Percentiles rank a stretch among this genome's conserved stretches.
Conservation (phyloP, 2,329 filamentous ascomycete genomes). For the Fusarium odoratissimum region DNA sequence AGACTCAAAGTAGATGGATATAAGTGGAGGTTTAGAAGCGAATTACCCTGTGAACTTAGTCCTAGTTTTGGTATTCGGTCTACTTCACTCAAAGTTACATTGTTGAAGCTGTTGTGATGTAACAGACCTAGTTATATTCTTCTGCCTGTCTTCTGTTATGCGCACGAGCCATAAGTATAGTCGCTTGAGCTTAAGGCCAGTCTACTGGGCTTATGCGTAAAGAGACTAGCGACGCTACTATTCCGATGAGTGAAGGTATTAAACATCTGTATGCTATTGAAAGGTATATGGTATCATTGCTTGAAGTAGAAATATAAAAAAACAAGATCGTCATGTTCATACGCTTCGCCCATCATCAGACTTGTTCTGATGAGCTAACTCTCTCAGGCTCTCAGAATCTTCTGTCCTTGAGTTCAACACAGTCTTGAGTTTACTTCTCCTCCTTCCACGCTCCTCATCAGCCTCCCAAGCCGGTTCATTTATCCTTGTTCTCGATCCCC, state of each 20-base stretch:
- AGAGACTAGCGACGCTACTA: fast-evolving
- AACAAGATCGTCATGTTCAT: not conserved
- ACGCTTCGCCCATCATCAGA: not conserved
- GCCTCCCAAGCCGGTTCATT: not conserved
- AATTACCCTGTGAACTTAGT: not conserved
- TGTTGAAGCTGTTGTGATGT: fast-evolving
- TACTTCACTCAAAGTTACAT: fast-evolving
- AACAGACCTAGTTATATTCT: fast-evolving
- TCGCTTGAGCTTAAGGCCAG: not conserved
- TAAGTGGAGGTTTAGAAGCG: no score
- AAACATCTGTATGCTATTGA: not conserved
- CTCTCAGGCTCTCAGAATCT: not conserved
- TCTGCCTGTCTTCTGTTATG: fast-evolving
- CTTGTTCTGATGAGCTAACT: not conserved
- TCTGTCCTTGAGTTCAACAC: not conserved
- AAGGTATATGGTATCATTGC: not conserved
- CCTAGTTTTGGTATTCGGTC: fast-evolving
- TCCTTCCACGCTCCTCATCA: not conserved
- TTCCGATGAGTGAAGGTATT: fast-evolving
- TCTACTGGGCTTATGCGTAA: not conserved
- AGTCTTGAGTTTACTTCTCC: not conserved
- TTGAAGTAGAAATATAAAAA: fast-evolving
- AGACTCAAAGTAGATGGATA: no score
- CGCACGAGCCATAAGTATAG: fast-evolving
- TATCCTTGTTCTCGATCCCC: not conserved